A percentile compares a stretch with the other conserved stretches of the same genome.
These are phyloP conservation scores for Exophiala dermatitidis DNA, from an alignment of 2,329 filamentous ascomycete species.

Conservation along the genomic window DNA sequence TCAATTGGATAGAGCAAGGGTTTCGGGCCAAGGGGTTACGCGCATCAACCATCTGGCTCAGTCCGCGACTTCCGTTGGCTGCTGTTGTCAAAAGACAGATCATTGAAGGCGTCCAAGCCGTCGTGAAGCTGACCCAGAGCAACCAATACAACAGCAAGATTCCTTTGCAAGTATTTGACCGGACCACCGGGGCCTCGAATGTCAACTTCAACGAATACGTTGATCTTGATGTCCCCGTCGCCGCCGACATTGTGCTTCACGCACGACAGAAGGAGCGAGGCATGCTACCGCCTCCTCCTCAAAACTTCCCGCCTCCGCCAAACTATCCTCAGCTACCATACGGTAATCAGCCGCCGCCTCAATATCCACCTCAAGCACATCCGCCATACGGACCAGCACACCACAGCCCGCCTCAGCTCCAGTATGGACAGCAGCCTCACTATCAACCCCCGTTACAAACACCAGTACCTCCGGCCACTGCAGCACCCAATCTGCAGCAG, in stretches of 20 bases:
- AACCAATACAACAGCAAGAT: conserved; percentile 68
- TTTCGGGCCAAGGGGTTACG: conserved; percentile 66
- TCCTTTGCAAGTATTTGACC: conserved; percentile 77
- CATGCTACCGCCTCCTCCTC: conserved; percentile 29
- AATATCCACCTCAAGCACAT: conserved; percentile 20
- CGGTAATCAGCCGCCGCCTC: conserved; percentile 27
- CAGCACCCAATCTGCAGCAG: conserved; percentile 25
- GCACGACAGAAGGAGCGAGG: conserved; percentile 49
- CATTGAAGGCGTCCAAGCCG: conserved; percentile 78
- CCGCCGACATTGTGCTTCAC: conserved; percentile 71
- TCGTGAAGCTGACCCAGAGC: conserved; percentile 65
- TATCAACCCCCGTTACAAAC: conserved; percentile 15
- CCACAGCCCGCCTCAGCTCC: conserved; percentile 13
- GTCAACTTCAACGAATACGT: conserved; percentile 83
- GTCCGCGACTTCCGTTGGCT: conserved; percentile 66
- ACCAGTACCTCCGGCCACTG: conserved; percentile 12
- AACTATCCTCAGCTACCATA: conserved; percentile 30
- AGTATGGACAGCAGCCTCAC: conserved; percentile 16
- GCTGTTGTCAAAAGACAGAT: conserved; percentile 79
- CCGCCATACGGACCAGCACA: conserved; percentile 14
- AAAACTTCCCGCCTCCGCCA: conserved; percentile 30
- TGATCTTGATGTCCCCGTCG: conserved; percentile 68
- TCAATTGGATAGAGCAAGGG: conserved; percentile 70
- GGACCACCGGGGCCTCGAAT: conserved; percentile 63
- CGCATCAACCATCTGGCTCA: conserved; percentile 72